Evolutionary conservation across 208 protist species (phyloP).

Genomic region (Plasmodiophora brassicae): DNA sequence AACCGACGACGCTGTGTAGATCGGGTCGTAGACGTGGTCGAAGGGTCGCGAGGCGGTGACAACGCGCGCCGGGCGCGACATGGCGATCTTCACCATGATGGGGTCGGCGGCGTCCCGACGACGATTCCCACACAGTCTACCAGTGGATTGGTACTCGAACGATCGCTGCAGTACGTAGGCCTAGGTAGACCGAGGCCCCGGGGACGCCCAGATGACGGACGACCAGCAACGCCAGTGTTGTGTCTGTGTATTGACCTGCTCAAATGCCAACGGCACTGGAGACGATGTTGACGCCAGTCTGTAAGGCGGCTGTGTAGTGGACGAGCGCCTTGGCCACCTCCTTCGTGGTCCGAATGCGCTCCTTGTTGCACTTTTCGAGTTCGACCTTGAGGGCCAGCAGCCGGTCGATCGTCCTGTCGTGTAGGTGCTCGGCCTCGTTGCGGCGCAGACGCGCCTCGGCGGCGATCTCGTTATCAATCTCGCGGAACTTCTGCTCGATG

Average conservation of each 20-base stretch:
- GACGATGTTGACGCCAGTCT: constrained; percentile 8
- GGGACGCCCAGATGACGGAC: too few relatives aligned
- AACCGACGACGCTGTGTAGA: constrained; percentile 14
- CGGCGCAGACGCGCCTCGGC: not conserved
- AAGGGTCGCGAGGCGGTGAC: not conserved
- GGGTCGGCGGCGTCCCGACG: too few relatives aligned
- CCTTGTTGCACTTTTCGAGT: not conserved
- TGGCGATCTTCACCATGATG: not conserved
- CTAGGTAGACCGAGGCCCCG: too few relatives aligned
- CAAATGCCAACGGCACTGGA: not conserved
- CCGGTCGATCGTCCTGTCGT: not conserved
- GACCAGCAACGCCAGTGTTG: too few relatives aligned
- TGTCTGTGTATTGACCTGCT: too few relatives aligned
- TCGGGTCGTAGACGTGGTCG: constrained; percentile 16
- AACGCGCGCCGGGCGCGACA: not conserved
- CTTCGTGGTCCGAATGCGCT: not conserved
- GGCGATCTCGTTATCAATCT: not conserved
- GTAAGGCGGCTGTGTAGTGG: not conserved
- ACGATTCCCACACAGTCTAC: too few relatives aligned
- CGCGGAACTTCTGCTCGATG: not conserved
- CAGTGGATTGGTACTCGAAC: too few relatives aligned
- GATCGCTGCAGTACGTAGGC: too few relatives aligned
- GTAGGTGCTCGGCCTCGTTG: not conserved
- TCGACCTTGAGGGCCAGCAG: not conserved
- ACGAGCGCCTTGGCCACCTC: not conserved